Base-by-base conservation (phyloP, 2,329 filamentous ascomycete species). In the Ophiosphaerella narmari region DNA sequence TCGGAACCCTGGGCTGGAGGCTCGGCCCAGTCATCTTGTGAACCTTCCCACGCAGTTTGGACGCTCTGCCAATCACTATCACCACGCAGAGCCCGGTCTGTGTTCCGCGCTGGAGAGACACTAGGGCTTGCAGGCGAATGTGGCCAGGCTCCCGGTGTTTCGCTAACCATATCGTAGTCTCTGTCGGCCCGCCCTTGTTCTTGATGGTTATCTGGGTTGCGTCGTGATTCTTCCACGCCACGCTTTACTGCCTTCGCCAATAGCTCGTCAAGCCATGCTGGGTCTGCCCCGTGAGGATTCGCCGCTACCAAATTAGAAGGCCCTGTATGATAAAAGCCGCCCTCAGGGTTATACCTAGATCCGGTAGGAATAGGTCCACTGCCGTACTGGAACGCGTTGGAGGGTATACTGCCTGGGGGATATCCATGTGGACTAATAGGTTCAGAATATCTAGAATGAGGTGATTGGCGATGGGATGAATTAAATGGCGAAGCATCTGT, bases 101-200 rank as follows among this genome's bases (percentile, higher is more conserved):
- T 5, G 13, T 29, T 31, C 23, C 23, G 12, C 18, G 18, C 4
- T 13, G 21, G 23, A 29, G 32, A 31, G 12, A 31, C 33, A 5
- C 16, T 2, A 3, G 33, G 18, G 31, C 18, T 31, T 9, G 48
- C 50, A 3, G 60, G 59, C 12, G 64, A 62, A 5, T 40, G 38
- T 4, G 62, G 65, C 66, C 66, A 68, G 23, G 60, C 63, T 5
- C 64, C 66, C 21, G 65, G 66, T 13, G 54, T 45, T 0, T 64
- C 55, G 26, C 46, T 62, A 5, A 43, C 38, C n/a, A 16, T 35
- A 4, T 55, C 46, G 5, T 42, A 13, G 18, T 52, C 39, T 0
- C 14, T 12, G 6, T 32, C 8, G 14, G 13, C 26, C 6, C 46
- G 42, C 11, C 41, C 39, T 5, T 49, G 38, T 23, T 6, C 23